Conservation (phyloP, 257 asterid species). For the Orobanche coerulescens region DNA sequence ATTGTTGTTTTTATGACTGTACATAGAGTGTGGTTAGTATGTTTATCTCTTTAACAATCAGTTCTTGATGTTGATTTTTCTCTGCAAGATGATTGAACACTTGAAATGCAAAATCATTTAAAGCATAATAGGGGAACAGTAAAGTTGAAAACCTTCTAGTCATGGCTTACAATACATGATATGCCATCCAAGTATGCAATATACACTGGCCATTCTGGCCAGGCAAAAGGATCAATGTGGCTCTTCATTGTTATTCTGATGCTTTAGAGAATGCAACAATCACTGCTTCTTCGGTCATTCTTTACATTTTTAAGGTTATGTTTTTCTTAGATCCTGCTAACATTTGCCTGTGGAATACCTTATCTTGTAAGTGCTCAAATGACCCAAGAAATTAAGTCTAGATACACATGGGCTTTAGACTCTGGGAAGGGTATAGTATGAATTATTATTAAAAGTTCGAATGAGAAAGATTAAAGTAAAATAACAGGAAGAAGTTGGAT, state of each 20-base stretch:
- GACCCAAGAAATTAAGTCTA: constrained; percentile 4
- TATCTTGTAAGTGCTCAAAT: neutral
- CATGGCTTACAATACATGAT: neutral
- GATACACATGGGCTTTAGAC: neutral
- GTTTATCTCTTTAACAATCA: neutral
- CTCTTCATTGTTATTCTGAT: constrained; percentile 8
- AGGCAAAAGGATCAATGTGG: constrained; percentile 2
- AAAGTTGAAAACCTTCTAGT: neutral
- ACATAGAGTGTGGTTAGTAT: constrained; percentile 6
- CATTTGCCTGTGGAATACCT: constrained; percentile 1
- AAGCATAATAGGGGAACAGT: neutral
- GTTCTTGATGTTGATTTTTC: constrained; percentile 16
- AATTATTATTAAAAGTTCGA: neutral
- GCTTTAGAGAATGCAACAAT: constrained; percentile 7
- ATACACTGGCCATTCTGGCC: neutral
- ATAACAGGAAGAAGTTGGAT: constrained; percentile 14
- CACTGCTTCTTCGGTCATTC: neutral
- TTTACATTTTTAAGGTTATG: neutral
- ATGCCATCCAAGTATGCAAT: neutral
- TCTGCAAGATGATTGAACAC: neutral
- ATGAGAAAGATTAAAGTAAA: neutral
- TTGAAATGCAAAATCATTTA: neutral
- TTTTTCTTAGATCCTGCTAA: neutral
- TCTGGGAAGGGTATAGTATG: neutral
- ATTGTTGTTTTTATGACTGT: constrained; percentile 8